Percentiles rank a stretch among this genome's conserved stretches.
Evolutionary conservation across 2,329 filamentous ascomycete species (phyloP).

Genomic region (Purpureocillium takamizusanense): DNA sequence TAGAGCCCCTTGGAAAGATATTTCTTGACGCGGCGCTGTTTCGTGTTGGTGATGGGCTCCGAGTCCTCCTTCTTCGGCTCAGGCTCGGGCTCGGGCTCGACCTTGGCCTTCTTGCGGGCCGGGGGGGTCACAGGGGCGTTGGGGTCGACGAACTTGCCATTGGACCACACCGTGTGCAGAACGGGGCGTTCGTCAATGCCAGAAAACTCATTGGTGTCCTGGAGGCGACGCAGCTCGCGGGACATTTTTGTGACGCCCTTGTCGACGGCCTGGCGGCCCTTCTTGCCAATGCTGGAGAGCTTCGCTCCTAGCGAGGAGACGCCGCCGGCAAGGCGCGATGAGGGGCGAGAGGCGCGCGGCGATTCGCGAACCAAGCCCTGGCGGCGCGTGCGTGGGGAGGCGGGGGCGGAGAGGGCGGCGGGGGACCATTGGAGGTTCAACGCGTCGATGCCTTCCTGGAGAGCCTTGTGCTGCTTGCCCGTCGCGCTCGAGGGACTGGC

Average conservation of each 20-base stretch:
- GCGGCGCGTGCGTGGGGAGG: conserved; percentile 19
- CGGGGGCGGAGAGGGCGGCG: conserved; percentile 23
- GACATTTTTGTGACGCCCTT: conserved; percentile 36
- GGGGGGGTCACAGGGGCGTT: conserved; percentile 29
- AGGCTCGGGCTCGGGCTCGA: conserved; percentile 15
- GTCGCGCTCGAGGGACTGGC: conserved; percentile 7
- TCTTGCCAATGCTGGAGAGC: conserved; percentile 50
- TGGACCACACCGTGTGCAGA: conserved; percentile 52
- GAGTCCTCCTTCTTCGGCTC: conserved; percentile 25
- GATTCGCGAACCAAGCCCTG: conserved; percentile 21
- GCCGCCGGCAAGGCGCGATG: conserved; percentile 27
- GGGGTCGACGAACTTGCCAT: conserved; percentile 50
- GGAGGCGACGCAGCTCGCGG: conserved; percentile 50
- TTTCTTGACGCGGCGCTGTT: conserved; percentile 52
- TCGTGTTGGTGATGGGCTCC: conserved; percentile 27
- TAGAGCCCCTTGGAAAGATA: conserved; percentile 81
- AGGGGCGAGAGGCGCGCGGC: conserved; percentile 26
- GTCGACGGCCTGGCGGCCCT: conserved; percentile 44
- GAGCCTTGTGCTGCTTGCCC: conserved; percentile 4
- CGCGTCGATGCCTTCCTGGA: conserved; percentile 28
- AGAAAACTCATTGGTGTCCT: conserved; percentile 54
- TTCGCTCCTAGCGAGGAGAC: conserved; percentile 36
- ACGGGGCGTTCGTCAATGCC: conserved; percentile 51
- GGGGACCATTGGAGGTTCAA: conserved; percentile 34
- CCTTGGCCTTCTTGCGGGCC: conserved; percentile 24